A percentile compares a stretch with the other conserved stretches of the same genome.
These are phyloP conservation scores for Monascus purpureus DNA, from an alignment of 495 filamentous ascomycete species.

Conservation along the genomic window DNA sequence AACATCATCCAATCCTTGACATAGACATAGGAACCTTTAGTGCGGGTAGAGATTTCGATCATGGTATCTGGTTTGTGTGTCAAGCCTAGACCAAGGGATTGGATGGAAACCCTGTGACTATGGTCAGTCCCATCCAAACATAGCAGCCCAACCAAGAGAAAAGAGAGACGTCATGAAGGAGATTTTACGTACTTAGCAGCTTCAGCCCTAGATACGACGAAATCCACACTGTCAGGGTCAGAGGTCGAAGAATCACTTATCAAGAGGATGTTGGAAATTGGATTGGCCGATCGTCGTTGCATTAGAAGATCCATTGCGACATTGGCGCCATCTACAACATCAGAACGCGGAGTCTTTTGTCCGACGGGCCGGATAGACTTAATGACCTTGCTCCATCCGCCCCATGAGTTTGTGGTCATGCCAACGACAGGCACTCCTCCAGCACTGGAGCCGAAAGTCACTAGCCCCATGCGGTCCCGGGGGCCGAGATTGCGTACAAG, in stretches of 20 bases:
- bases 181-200: conserved; percentile 93
- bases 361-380: conserved; percentile 84
- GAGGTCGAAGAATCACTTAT: conserved; percentile 99
- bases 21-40: conserved; percentile 94
- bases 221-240: conserved; percentile 91
- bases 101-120: conserved; percentile 64
- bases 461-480: conserved; percentile 88
- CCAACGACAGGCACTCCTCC: conserved; percentile 93
- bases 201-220: conserved; percentile 94
- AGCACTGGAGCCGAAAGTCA: conserved; percentile 92
- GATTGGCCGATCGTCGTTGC: conserved; percentile 94
- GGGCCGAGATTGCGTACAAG: conserved; percentile 87
- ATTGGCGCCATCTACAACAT: conserved; percentile 96
- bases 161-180: too few species aligned
- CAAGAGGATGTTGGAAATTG: conserved; percentile 86
- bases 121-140: conserved; percentile 11
- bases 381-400: conserved; percentile 78
- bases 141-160: conserved; percentile 1
- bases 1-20: conserved; percentile 99
- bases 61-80: conserved; percentile 98
- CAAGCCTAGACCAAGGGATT: conserved; percentile 90
- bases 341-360: conserved; percentile 90
- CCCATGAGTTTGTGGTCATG: conserved; percentile 92
- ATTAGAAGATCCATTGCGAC: conserved; percentile 98
- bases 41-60: conserved; percentile 91